These are phyloP conservation scores for Globisporangium alternatum DNA, from an alignment of 352 stramenopile genomes.

Conservation along the genomic window DNA sequence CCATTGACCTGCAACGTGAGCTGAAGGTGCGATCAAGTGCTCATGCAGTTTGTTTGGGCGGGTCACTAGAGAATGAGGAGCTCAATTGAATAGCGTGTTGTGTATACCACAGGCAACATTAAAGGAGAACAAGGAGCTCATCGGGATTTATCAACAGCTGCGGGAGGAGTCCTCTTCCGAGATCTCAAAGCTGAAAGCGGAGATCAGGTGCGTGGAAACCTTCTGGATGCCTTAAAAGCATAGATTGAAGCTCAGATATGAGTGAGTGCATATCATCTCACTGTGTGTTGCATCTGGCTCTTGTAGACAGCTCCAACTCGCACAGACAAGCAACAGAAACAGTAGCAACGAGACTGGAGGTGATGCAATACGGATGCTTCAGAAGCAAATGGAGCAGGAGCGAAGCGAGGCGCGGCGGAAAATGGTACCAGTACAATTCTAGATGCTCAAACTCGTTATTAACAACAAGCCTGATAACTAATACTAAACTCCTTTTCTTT, in stretches of 20 bases:
- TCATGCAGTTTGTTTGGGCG: no score
- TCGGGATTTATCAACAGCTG: constrained; percentile 68
- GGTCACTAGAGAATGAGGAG: no score
- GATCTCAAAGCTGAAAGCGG: constrained; percentile 38
- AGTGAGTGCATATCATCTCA: no score
- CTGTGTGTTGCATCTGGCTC: not conserved
- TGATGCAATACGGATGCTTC: constrained; percentile 8
- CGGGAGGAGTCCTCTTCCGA: constrained; percentile 53
- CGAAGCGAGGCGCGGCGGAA: constrained; percentile 33
- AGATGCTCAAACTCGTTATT: not conserved
- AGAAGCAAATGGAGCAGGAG: constrained; percentile 31
- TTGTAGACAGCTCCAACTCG: constrained; percentile 8
- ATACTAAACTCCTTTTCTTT: not conserved
- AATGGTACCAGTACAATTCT: constrained; percentile 21
- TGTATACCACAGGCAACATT: constrained; percentile 40
- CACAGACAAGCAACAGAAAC: not conserved
- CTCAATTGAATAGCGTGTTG: not conserved
- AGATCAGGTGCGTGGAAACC: constrained; percentile 46
- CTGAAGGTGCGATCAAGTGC: constrained; percentile 24
- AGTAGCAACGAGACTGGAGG: not conserved
- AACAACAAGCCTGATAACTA: not conserved
- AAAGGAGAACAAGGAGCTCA: constrained; percentile 72
- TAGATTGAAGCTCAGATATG: no score
- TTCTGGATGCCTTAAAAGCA: not conserved
- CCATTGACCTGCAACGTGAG: constrained; percentile 47